Conservation (phyloP, 2,329 filamentous ascomycete genomes). For the Lasiodiplodia citricola region DNA sequence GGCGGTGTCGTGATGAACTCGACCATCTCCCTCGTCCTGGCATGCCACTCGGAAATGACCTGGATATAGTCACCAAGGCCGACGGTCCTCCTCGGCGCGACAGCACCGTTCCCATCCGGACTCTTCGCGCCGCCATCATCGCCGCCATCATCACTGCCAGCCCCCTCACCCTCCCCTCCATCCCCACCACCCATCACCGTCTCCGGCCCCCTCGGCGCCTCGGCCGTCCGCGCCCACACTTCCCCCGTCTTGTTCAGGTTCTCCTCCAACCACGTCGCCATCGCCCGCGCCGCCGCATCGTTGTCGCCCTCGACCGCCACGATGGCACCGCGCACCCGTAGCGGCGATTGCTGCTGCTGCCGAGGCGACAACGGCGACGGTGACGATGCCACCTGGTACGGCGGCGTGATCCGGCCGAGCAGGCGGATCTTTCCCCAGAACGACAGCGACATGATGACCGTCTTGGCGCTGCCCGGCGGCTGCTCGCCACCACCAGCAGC, state of each 20-base stretch:
- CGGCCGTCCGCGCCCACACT: conserved; percentile 56
- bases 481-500: conserved; percentile 36
- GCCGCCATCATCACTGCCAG: background rate
- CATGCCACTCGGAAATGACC: conserved; percentile 75
- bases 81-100: conserved; percentile 26
- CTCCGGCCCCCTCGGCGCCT: conserved; percentile 53
- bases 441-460: conserved; percentile 58
- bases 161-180: background rate
- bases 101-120: background rate
- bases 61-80: conserved; percentile 65
- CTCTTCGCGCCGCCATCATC: conserved; percentile 27
- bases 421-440: conserved; percentile 78
- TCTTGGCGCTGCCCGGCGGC: conserved; percentile 74
- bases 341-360: conserved; percentile 29
- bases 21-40: conserved; percentile 73
- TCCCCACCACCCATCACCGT: background rate
- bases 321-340: conserved; percentile 71
- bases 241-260: conserved; percentile 59
- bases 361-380: conserved; percentile 22
- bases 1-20: conserved; percentile 54
- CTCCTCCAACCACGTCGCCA: conserved; percentile 68
- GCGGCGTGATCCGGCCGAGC: conserved; percentile 75
- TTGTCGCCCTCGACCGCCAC: conserved; percentile 83
- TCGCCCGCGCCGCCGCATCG: conserved; percentile 64
- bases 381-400: conserved; percentile 41